Base-by-base conservation (phyloP, 495 filamentous ascomycete species). In the Arthonia radiata region DNA sequence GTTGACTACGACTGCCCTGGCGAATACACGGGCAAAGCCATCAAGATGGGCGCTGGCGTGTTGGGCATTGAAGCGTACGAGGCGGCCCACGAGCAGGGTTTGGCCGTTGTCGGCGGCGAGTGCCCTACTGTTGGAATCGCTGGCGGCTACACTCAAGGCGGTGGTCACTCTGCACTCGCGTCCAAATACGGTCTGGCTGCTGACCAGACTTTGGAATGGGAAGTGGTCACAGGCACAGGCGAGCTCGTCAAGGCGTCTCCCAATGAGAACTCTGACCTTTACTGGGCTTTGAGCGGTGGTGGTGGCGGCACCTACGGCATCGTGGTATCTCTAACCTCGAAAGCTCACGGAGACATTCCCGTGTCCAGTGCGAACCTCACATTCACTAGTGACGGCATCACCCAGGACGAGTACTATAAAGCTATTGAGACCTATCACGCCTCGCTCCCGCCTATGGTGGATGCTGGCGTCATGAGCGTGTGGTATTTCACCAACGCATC, bases 41-140 rank as follows among this genome's bases (percentile, higher is more conserved):
- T 67, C 27, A 64, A 60, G 35, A 41, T 67, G 30, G 62, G 64
- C 3, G 48, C 64, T n/a, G 67, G 64, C 23, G 50, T 65, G 4
- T 48, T 63, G 29, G 66, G 48, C 0, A 30, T 38, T 14, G 57
- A 65, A 27, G 40, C 65, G 5, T 63, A 68, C 25, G 31, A 47
- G 13, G 42, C 44, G 5, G 61, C 55, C 9, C 30, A 57, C 17
- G 39, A 48, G 16, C 29, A 52, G 14, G 54, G 53, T n/a, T 44
- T 60, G 18, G 56, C 50, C 4, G 49, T 54, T 9, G 53, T 69
- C 5, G 63, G 57, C 10, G 57, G 54, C 2, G 52, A 56, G 23
- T 18, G 9, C 25, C 24, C 36, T 13, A 37, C 34, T 16, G 34
- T 37, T 15, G 34, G 34, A 5, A 30, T 25, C 24, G 34, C 24